Base-by-base conservation (phyloP, 306 rosid species). In the Arachis stenosperma region DNA sequence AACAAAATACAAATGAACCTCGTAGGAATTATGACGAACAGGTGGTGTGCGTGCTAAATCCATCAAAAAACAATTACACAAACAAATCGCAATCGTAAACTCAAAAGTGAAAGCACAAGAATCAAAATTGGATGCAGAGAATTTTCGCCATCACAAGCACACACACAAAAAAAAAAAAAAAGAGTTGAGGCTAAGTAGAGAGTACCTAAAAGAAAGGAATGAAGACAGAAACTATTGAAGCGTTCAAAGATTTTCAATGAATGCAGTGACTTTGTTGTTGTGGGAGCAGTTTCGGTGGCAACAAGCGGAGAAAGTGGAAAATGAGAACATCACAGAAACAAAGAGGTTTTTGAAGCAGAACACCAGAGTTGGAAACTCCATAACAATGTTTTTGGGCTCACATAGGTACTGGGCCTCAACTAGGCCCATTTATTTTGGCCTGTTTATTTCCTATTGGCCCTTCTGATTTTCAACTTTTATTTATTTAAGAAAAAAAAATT, bases 1-100 rank as follows among this genome's bases (percentile, higher is more conserved):
- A 36, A 64, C 9, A 60, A 66, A 22, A 3, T 2, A 10, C 4
- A 54, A 33, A 33, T 27, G 57, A 44, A 53, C 17, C 4, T 41
- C 7, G 3, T 37, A 69, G 70, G 76, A 56, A 75, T 77, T 86
- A 46, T 27, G 1, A 10, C 79, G 61, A 79, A 50, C 79, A 76
- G 8, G 0, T 76, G 64, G 61, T 5, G 78, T 55, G 81, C 83
- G 77, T 15, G 8, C 54, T 37, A 46, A 29, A 5, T 42, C 36
- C 46, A 61, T 37, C 57, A 15, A 33, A 61, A 9, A 9, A 67
- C 22, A 41, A 6, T 15, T 5, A 5, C 41, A 54, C 3, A 54
- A 40, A 1, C 5, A 47, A 42, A 48, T 3, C 29, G 54, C 0
- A 67, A 58, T 13, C 9, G 13, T 15, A 76, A 67, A 42, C 15